Percentiles rank a stretch among this genome's conserved stretches.
Evolutionary conservation across 805 yeast genomes (phyloP).

Genomic region (Pichia scutulata): DNA sequence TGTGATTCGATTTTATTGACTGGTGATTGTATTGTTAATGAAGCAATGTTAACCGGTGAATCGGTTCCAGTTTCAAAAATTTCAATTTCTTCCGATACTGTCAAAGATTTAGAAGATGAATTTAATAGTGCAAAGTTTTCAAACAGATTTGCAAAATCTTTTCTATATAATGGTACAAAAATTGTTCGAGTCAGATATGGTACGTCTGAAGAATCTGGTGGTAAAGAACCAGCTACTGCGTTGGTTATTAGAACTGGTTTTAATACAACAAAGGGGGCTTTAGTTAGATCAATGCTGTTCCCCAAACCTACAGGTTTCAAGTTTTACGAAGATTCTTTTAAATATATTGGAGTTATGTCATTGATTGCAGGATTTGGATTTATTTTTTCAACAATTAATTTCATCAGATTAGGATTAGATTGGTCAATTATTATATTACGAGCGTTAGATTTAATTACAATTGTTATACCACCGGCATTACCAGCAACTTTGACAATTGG

Average conservation of each 20-base stretch:
- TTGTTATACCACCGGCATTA: constrained; percentile 97
- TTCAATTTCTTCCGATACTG: constrained; percentile 55
- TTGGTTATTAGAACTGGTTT: constrained; percentile 87
- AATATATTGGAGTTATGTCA: constrained; percentile 93
- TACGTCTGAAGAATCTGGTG: constrained; percentile 44
- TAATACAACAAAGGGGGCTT: constrained; percentile 90
- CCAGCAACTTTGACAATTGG: constrained; percentile 98
- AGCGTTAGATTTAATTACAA: constrained; percentile 89
- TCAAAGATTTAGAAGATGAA: constrained; percentile 49
- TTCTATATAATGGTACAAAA: constrained; percentile 82
- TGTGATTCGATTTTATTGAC: constrained; percentile 82
- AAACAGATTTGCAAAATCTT: constrained; percentile 62
- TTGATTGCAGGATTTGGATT: constrained; percentile 80
- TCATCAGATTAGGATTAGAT: constrained; percentile 67
- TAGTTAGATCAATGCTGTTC: constrained; percentile 91
- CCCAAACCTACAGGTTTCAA: constrained; percentile 93
- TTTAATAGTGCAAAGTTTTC: constrained; percentile 50
- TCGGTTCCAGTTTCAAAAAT: constrained; percentile 90
- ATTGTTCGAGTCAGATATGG: constrained; percentile 74
- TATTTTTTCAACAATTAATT: constrained; percentile 72
- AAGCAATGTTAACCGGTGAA: constrained; percentile 97
- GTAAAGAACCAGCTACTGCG: constrained; percentile 74
- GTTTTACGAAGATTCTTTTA: constrained; percentile 90
- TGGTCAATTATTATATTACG: constrained; percentile 67
- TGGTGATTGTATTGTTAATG: constrained; percentile 96